Percentiles rank a stretch among this genome's conserved stretches.
Conservation (phyloP, 2,329 filamentous ascomycete species). For the Colletotrichum lini region DNA sequence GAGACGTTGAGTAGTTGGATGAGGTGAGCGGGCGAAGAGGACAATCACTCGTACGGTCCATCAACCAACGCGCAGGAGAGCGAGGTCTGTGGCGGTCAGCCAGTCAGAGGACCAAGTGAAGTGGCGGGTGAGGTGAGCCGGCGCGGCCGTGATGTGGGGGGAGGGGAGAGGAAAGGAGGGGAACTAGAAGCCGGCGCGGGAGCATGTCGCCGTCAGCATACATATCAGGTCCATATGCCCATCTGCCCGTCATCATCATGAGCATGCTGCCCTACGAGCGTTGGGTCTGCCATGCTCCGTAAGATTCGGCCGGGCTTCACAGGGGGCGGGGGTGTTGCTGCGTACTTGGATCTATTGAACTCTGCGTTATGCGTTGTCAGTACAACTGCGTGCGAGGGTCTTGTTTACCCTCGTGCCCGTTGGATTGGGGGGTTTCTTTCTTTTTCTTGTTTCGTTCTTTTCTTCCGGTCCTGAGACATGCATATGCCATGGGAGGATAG, state of each 20-base stretch:
- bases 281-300: slow-evolving; percentile 8
- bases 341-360: not conserved
- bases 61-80: not conserved
- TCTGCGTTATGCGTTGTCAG: slow-evolving; percentile 32
- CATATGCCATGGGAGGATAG: slow-evolving; percentile 14
- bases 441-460: no score
- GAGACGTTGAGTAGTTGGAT: slow-evolving; percentile 11
- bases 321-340: slow-evolving; percentile 1
- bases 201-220: slow-evolving; percentile 13
- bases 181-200: not conserved
- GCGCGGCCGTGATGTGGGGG: slow-evolving; percentile 14
- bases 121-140: not conserved
- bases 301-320: slow-evolving; percentile 20
- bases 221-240: not conserved
- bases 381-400: not conserved
- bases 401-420: not conserved
- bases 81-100: not conserved
- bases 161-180: not conserved
- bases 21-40: slow-evolving; percentile 16
- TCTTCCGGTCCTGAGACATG: slow-evolving; percentile 6
- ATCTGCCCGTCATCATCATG: not conserved
- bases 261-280: not conserved
- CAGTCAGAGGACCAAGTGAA: not conserved
- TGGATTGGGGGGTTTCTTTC: not conserved
- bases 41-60: not conserved